These are phyloP conservation scores for Coccomyxa sp. DNA, from an alignment of 139 green algal species.

Conservation along the genomic window DNA sequence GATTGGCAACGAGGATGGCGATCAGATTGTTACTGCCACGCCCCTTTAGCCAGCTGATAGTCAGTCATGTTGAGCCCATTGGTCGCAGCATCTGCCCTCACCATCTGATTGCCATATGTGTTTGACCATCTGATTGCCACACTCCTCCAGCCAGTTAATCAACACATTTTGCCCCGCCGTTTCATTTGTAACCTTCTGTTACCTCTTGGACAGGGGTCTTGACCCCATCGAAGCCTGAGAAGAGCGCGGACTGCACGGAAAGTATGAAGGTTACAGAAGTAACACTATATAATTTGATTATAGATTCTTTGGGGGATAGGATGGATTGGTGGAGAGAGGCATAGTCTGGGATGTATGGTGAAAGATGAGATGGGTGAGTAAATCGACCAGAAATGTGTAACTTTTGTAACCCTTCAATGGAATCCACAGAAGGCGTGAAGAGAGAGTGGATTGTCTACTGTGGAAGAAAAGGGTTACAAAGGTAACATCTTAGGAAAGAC, in stretches of 20 bases:
- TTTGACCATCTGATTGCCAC: too few species aligned
- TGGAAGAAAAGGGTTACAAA: not conserved
- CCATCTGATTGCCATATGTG: too few species aligned
- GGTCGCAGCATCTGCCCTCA: too few species aligned
- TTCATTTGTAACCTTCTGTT: not conserved
- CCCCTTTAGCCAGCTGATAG: too few species aligned
- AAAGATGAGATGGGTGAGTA: not conserved
- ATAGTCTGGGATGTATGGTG: not conserved
- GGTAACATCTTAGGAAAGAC: not conserved
- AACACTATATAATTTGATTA: conserved; percentile 1
- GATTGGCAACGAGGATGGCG: too few species aligned
- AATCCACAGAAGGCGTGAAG: not conserved
- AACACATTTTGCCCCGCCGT: too few species aligned
- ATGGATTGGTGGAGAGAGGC: not conserved
- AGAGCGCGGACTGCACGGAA: not conserved
- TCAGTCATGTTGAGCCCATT: too few species aligned
- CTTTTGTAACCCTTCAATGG: not conserved
- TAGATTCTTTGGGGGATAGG: not conserved
- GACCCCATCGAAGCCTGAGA: not conserved
- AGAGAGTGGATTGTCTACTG: not conserved
- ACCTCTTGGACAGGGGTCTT: not conserved
- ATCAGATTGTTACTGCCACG: too few species aligned
- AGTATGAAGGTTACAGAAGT: not conserved
- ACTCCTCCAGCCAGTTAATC: too few species aligned
- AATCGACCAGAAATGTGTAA: not conserved